Conservation (phyloP, 2,329 filamentous ascomycete species). For the Hypoxylon rubiginosum region DNA sequence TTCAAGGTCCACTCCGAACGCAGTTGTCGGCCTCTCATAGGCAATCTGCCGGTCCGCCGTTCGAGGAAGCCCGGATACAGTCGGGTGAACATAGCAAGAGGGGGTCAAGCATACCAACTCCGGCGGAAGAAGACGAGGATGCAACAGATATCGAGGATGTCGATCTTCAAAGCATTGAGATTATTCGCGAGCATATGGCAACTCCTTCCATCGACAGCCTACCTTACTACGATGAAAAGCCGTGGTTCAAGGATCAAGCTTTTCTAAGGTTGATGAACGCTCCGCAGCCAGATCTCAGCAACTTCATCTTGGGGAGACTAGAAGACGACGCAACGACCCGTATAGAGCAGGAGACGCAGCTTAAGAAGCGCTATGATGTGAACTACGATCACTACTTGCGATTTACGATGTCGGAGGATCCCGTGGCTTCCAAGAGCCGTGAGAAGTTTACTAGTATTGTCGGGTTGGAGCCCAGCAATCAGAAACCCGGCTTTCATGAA, state of each 20-base stretch:
- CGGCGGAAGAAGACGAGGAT: slow-evolving; percentile 64
- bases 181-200: slow-evolving; percentile 64
- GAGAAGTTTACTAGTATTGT: slow-evolving; percentile 64
- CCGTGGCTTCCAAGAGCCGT: slow-evolving; percentile 66
- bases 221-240: slow-evolving; percentile 60
- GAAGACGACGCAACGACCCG: slow-evolving; percentile 57
- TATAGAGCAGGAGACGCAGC: slow-evolving; percentile 55
- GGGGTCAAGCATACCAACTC: slow-evolving; percentile 62
- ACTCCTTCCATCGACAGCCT: slow-evolving; percentile 69
- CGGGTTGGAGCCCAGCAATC: slow-evolving; percentile 53
- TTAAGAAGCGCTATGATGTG: slow-evolving; percentile 59
- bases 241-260: slow-evolving; percentile 63
- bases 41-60: slow-evolving; percentile 42
- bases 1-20: slow-evolving; percentile 30
- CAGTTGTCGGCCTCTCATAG: slow-evolving; percentile 37
- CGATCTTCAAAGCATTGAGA: slow-evolving; percentile 63
- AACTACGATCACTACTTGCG: slow-evolving; percentile 67
- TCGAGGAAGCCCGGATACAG: slow-evolving; percentile 48
- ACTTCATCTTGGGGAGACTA: slow-evolving; percentile 63
- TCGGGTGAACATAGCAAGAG: slow-evolving; percentile 48
- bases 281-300: slow-evolving; percentile 56
- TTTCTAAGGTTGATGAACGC: slow-evolving; percentile 60
- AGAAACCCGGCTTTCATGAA: slow-evolving; percentile 60
- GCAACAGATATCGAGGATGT: slow-evolving; percentile 69
- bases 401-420: slow-evolving; percentile 69